Evolutionary conservation across 352 stramenopile species (phyloP).

Genomic region (Thalassiosira hispida): DNA sequence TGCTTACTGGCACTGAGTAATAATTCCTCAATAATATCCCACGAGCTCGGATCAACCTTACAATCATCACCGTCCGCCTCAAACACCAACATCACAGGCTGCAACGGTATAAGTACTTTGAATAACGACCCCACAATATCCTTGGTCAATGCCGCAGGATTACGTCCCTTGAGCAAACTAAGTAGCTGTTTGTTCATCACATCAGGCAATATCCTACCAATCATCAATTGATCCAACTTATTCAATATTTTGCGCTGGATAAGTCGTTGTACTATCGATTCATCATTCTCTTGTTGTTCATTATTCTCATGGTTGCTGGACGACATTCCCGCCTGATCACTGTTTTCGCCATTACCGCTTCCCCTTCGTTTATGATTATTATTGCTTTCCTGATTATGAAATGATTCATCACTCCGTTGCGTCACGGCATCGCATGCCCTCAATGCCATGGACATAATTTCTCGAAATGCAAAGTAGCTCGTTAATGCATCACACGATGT

Average conservation of each 20-base stretch:
- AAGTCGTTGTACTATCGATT: conserved; percentile 31
- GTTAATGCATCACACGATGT: conserved; percentile 24
- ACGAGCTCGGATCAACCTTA: conserved; percentile 42
- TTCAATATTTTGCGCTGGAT: conserved; percentile 41
- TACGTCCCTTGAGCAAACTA: conserved; percentile 41
- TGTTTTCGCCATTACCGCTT: neutral
- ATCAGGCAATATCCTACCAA: conserved; percentile 39
- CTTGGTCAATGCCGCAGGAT: conserved; percentile 31
- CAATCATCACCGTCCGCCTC: conserved; percentile 34
- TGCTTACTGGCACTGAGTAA: conserved; percentile 22
- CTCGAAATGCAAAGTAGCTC: conserved; percentile 41
- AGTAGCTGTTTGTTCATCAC: conserved; percentile 38
- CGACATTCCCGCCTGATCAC: no score
- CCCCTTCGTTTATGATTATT: no score
- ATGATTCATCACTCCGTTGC: conserved; percentile 7
- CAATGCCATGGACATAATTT: conserved; percentile 41
- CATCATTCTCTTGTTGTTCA: conserved; percentile 1
- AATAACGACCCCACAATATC: conserved; percentile 33
- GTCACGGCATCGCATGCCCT: conserved; percentile 29
- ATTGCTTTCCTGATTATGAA: neutral
- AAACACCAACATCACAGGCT: conserved; percentile 47
- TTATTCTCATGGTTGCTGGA: no score
- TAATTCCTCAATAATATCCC: conserved; percentile 39
- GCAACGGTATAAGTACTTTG: conserved; percentile 49
- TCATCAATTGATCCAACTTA: conserved; percentile 51